Evolutionary conservation across 2,329 filamentous ascomycete species (phyloP).

Genomic region (Didymella pinodella): DNA sequence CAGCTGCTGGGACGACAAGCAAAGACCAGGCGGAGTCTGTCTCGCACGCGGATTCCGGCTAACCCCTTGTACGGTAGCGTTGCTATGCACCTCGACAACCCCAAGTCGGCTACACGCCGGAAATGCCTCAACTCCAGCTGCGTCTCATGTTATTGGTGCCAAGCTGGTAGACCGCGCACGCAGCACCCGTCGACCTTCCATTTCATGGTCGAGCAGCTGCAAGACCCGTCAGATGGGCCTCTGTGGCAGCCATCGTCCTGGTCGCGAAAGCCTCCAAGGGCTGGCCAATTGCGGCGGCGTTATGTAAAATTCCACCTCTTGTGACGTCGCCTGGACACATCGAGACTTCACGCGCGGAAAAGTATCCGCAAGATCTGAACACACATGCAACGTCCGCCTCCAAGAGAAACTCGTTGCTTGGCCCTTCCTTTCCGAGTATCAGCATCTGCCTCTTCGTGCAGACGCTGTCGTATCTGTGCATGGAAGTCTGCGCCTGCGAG

Average conservation of each 20-base stretch:
- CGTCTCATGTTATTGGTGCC: constrained; percentile 14
- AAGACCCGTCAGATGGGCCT: constrained; percentile 11
- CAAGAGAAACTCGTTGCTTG: not conserved
- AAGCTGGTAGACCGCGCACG: constrained; percentile 7
- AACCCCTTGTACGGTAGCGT: constrained; percentile 19
- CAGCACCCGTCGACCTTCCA: constrained; percentile 5
- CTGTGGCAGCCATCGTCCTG: constrained; percentile 19
- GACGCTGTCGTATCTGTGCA: not conserved
- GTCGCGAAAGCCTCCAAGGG: constrained; percentile 10
- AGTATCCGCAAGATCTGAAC: constrained; percentile 12
- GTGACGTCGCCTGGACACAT: constrained; percentile 21
- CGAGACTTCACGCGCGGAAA: constrained; percentile 16
- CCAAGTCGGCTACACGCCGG: constrained; percentile 6
- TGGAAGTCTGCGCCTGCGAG: not conserved
- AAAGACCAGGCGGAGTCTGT: constrained; percentile 18
- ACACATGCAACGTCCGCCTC: not conserved
- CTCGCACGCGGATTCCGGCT: constrained; percentile 21
- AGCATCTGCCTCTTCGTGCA: not conserved
- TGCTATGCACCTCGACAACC: constrained; percentile 7
- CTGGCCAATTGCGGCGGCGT: constrained; percentile 16
- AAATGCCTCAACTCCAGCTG: constrained; percentile 29
- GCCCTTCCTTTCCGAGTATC: not conserved
- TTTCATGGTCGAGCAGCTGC: constrained; percentile 7
- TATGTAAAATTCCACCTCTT: constrained; percentile 19
- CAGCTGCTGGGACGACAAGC: constrained; percentile 17